Evolutionary conservation across 1,284 basidiomycete species (phyloP).

Genomic region (Fomitopsis pinicola): DNA sequence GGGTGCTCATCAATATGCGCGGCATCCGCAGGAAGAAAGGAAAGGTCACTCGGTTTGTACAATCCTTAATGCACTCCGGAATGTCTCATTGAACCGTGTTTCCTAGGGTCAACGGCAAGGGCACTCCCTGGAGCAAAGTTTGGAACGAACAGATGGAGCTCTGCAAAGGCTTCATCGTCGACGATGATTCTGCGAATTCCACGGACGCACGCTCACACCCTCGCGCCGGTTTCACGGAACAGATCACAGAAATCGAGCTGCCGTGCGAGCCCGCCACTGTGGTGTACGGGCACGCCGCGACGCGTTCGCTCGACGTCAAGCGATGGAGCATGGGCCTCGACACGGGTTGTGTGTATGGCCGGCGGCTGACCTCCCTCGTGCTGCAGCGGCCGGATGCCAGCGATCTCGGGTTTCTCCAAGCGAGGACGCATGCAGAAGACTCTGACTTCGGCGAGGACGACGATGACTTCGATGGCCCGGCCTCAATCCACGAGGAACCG

Average conservation of each 20-base stretch:
- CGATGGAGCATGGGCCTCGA: constrained; percentile 80
- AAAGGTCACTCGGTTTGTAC: constrained; percentile 42
- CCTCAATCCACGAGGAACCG: constrained; percentile 4
- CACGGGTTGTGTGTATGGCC: constrained; percentile 72
- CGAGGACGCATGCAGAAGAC: constrained; percentile 8
- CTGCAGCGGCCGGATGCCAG: constrained; percentile 31
- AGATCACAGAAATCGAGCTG: constrained; percentile 21
- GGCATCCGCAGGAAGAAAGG: constrained; percentile 52
- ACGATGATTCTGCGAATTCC: constrained; percentile 3
- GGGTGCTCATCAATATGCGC: constrained; percentile 75
- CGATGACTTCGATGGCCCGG: constrained; percentile 18
- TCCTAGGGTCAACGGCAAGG: constrained; percentile 40
- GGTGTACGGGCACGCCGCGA: constrained; percentile 82
- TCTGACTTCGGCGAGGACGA: constrained; percentile 24
- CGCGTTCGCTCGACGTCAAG: constrained; percentile 71
- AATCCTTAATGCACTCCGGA: not conserved
- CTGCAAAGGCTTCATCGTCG: constrained; percentile 52
- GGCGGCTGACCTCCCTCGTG: constrained; percentile 54
- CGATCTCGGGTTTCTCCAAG: constrained; percentile 1
- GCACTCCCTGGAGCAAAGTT: constrained; percentile 67
- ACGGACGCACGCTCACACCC: not conserved
- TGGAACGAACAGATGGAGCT: constrained; percentile 70
- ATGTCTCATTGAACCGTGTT: not conserved
- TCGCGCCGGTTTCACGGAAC: constrained; percentile 1
- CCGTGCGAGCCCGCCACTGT: constrained; percentile 74